phyloP scores from a whole-genome alignment of 1,139 yeast genomes.

The Candida pseudocylindracea region DNA sequence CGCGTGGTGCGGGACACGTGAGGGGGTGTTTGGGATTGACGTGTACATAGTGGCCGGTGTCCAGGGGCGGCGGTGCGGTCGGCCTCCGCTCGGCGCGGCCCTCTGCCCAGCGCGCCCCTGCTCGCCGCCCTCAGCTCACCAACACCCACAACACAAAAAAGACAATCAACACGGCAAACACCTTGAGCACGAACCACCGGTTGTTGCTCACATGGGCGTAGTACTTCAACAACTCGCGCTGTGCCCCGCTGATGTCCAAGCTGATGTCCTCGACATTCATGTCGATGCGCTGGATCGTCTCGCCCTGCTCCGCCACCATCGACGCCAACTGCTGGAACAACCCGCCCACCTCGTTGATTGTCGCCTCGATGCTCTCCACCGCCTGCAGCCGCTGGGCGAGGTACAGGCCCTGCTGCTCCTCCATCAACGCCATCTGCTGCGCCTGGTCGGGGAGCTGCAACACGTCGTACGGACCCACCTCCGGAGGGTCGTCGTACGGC shows the following conservation, averaged over 20 bases:
- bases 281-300: constrained; percentile 85
- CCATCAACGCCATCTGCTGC: constrained; percentile 48
- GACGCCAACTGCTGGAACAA: constrained; percentile 88
- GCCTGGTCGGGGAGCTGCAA: constrained; percentile 55
- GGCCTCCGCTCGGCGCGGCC: too few relatives aligned
- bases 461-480: constrained; percentile 18
- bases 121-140: constrained; percentile 36
- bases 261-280: constrained; percentile 87
- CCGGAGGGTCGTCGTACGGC: background rate
- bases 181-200: constrained; percentile 78
- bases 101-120: too few relatives aligned
- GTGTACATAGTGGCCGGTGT: too few relatives aligned
- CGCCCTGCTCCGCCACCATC: constrained; percentile 97
- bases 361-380: constrained; percentile 86
- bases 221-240: constrained; percentile 76
- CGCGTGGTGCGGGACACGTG: too few relatives aligned
- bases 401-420: constrained; percentile 47
- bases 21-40: too few relatives aligned
- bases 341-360: constrained; percentile 91
- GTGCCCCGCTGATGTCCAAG: constrained; percentile 81
- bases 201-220: constrained; percentile 76
- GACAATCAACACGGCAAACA: constrained; percentile 68
- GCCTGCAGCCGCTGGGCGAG: constrained; percentile 73
- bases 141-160: constrained; percentile 64
- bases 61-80: too few relatives aligned